Evolutionary conservation across 768 basidiomycete genomes (phyloP).

Genomic region (Arthromyces matolae): DNA sequence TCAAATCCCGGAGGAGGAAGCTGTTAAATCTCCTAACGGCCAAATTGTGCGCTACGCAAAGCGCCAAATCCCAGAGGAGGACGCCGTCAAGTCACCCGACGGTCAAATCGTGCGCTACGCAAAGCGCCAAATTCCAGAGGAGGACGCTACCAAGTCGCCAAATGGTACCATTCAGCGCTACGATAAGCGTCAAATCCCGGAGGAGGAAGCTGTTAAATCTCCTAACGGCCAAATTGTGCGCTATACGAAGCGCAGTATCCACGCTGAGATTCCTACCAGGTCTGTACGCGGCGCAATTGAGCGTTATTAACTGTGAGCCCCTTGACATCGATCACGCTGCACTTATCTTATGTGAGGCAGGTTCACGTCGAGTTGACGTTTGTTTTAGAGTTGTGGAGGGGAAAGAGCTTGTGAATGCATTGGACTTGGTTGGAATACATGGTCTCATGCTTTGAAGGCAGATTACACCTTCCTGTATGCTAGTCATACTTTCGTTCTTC

Average conservation of each 20-base stretch:
- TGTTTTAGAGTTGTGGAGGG: conserved; percentile 2
- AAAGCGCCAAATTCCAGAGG: conserved; percentile 28
- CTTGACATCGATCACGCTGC: not conserved
- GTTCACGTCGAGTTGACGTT: too few species aligned
- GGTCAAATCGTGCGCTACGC: conserved; percentile 23
- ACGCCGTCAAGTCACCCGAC: conserved; percentile 16
- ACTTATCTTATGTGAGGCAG: too few species aligned
- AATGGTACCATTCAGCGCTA: conserved; percentile 18
- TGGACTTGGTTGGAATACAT: not conserved
- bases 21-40: conserved; percentile 18
- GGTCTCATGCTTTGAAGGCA: too few species aligned
- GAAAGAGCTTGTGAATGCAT: conserved; percentile 11
- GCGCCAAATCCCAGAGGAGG: conserved; percentile 28
- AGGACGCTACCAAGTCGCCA: conserved; percentile 23
- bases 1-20: conserved; percentile 19
- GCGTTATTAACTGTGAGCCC: conserved; percentile 17
- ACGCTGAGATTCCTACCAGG: conserved; percentile 26
- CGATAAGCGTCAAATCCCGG: conserved; percentile 21
- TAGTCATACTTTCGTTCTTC: conserved; percentile 18
- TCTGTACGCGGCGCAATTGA: conserved; percentile 31
- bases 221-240: conserved; percentile 16
- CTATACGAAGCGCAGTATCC: conserved; percentile 18
- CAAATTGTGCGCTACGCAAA: conserved; percentile 19
- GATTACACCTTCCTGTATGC: conserved; percentile 1
- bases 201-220: conserved; percentile 24